Evolutionary conservation across 2,329 filamentous ascomycete genomes (phyloP), one percentile per base, ranked within the genome.

Genomic region (Graphilbum fragrans): DNA sequence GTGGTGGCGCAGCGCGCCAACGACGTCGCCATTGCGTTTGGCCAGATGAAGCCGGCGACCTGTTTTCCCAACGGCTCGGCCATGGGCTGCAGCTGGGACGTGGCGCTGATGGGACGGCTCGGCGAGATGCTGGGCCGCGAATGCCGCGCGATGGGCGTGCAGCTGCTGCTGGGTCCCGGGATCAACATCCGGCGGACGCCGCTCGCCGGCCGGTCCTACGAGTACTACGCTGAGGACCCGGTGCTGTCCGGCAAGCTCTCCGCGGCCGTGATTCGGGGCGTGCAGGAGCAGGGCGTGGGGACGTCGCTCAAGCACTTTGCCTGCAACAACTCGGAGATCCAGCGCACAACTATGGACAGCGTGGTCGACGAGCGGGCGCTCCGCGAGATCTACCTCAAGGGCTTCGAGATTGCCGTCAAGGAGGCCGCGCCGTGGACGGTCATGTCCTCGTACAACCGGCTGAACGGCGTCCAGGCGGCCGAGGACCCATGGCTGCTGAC

Each of bases 391-490:
- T 85, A 85, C 48, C 69, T 85, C 17, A 74, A 77, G 36, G 80
- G 80, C 0, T 85, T 86, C 47, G 79, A 85, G 59, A 82, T 85
- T 52, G 79, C 78, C 1, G 65, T 84, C 35, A 66, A 77, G 37
- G 76, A 83, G 48, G 74, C 77, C 17, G 77, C 80, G 42, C 77
- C 78, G 4, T 80, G 77, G 77, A 76, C 76, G 9, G 56, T 82
- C 35, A 82, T 82, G 78, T 71, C 72, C 5, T 76, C 75, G 2
- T 82, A 82, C 53, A 82, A 82, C 50, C 61, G 78, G 27, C 58
- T 82, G 49, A 82, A 82, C 53, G 77, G 77, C 7, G 57, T 72
- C 5, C 74, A 78, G 49, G 69, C 72, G 18, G 72, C 74, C 46
- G 69, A 73, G 65, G 72, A 77, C 47, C 58, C 55, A 12, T 63